A percentile compares a stretch with the other conserved stretches of the same genome.
These are phyloP conservation scores for Calvatia gigantea DNA, from an alignment of 768 basidiomycete genomes.

Conservation along the genomic window DNA sequence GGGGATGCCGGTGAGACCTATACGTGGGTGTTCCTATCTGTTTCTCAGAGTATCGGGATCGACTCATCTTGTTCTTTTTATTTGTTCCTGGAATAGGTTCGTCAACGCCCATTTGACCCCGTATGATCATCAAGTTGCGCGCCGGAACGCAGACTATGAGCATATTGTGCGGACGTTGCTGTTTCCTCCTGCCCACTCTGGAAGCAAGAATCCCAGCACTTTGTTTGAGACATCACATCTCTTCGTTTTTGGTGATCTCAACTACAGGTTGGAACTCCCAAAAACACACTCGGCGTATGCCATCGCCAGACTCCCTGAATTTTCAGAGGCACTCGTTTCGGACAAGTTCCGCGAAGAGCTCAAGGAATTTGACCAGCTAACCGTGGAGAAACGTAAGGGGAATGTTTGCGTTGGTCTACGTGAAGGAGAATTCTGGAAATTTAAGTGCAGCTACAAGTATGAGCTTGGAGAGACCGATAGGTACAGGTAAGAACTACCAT, in stretches of 20 bases:
- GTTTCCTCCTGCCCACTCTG: slow-evolving; percentile 54
- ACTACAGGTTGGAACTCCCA: slow-evolving; percentile 79
- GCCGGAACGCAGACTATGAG: slow-evolving; percentile 73
- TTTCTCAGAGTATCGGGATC: background rate
- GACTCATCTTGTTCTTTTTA: background rate
- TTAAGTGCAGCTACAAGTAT: slow-evolving; percentile 93
- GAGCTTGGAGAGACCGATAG: slow-evolving; percentile 75
- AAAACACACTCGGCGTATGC: slow-evolving; percentile 43
- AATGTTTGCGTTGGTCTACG: slow-evolving; percentile 67
- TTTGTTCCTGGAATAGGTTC: slow-evolving; percentile 50
- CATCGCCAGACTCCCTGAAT: slow-evolving; percentile 26
- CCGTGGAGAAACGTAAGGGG: slow-evolving; percentile 58
- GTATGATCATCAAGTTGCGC: slow-evolving; percentile 59
- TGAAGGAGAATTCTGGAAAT: slow-evolving; percentile 86
- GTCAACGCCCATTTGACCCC: slow-evolving; percentile 92
- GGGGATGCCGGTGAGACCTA: slow-evolving; percentile 67
- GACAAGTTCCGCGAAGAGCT: slow-evolving; percentile 54
- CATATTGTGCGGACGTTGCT: slow-evolving; percentile 80
- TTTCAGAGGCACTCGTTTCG: slow-evolving; percentile 41
- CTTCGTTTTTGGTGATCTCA: slow-evolving; percentile 92
- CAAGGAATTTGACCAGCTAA: slow-evolving; percentile 73
- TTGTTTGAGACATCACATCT: slow-evolving; percentile 87
- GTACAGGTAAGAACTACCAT: slow-evolving; percentile 60
- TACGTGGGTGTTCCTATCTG: slow-evolving; percentile 57
- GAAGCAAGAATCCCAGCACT: slow-evolving; percentile 42